Evolutionary conservation across 164 flowering plant genomes (phyloP), one percentile per base, ranked within the genome.

Genomic region (Aristolochia contorta): DNA sequence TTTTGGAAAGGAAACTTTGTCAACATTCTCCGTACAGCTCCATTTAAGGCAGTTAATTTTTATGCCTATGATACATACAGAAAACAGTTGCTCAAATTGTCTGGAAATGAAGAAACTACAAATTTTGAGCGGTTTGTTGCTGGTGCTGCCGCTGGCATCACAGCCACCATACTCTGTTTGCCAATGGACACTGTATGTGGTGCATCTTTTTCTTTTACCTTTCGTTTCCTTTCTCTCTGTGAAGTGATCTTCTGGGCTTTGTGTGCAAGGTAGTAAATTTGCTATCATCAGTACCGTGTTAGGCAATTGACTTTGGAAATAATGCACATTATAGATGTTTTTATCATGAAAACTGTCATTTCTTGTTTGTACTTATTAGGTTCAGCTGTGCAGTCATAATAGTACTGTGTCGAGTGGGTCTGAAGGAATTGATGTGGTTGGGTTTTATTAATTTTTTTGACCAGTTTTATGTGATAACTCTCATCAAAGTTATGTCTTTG

Each of bases 1-100:
- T 92, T 92, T 66, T 87, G 98, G 98, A 92, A 81, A 72, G 98
- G 98, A 56, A 92, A 89, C 63, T 73, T 89, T 32, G 78, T 89
- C 58, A 89, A 92, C 67, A 84, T 92, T 72, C 95, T 92, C 21
- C 87, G 92, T 4, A 89, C 96, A 13, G 98, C 98, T 66, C 98
- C 96, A 65, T 91, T 91, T 67, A 89, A 89, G 73, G 96, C 94
- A 10, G 74, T 91, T 48, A 87, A 91, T 58, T 91, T 89, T 64
- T 89, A 68, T 74, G 86, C 92, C 9, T 89, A 82, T 67, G 97
- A 91, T 73, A 82, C 97, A 9, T 91, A 91, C 58, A 79, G 95
- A 73, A 87, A 87, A 72, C 84, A 83, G 54, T 73, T 89, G 56
- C 77, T 78, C 30, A 75, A 70, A 70, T 59, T 85, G 12, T 75